Percentiles rank a stretch among this genome's conserved stretches.
Evolutionary conservation across 1,284 basidiomycete genomes (phyloP).

Genomic region (Puccinia horiana): DNA sequence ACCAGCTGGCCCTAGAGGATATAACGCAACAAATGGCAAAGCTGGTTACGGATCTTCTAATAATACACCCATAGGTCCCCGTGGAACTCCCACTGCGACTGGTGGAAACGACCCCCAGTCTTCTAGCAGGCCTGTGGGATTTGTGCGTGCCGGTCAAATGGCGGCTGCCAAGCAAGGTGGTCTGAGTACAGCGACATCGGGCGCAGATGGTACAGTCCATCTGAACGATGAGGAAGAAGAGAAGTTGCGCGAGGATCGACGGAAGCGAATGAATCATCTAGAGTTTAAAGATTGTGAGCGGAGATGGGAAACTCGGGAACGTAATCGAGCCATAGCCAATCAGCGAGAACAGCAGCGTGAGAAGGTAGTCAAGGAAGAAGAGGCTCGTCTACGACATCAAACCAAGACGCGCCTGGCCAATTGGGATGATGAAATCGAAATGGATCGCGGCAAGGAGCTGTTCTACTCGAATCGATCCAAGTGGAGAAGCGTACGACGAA

Average conservation of each 20-base stretch:
- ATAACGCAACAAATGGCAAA: conserved; percentile 30
- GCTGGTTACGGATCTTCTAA: conserved; percentile 47
- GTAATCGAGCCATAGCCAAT: conserved; percentile 47
- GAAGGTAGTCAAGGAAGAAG: conserved; percentile 40
- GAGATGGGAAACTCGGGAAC: conserved; percentile 50
- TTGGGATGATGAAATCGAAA: conserved; percentile 53
- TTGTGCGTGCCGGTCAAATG: conserved; percentile 49
- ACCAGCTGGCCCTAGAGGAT: conserved; percentile 37
- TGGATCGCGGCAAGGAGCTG: conserved; percentile 52
- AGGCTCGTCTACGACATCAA: conserved; percentile 49
- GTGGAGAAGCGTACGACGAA: conserved; percentile 55
- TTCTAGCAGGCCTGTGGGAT: conserved; percentile 39
- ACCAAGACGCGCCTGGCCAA: conserved; percentile 50
- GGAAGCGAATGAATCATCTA: conserved; percentile 44
- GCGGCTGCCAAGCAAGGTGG: conserved; percentile 21
- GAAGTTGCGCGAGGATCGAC: conserved; percentile 26
- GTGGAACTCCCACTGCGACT: conserved; percentile 5
- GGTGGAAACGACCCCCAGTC: conserved; percentile 31
- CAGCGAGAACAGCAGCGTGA: conserved; percentile 50
- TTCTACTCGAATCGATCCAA: conserved; percentile 53
- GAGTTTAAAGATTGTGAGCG: conserved; percentile 50
- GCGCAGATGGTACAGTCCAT: neutral
- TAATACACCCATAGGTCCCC: conserved; percentile 40
- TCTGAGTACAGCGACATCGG: neutral
- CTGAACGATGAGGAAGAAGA: conserved; percentile 50